A percentile compares a stretch with the other conserved stretches of the same genome.
These are phyloP conservation scores for Cornus florida DNA, from an alignment of 148 eudicot genomes.

Conservation along the genomic window DNA sequence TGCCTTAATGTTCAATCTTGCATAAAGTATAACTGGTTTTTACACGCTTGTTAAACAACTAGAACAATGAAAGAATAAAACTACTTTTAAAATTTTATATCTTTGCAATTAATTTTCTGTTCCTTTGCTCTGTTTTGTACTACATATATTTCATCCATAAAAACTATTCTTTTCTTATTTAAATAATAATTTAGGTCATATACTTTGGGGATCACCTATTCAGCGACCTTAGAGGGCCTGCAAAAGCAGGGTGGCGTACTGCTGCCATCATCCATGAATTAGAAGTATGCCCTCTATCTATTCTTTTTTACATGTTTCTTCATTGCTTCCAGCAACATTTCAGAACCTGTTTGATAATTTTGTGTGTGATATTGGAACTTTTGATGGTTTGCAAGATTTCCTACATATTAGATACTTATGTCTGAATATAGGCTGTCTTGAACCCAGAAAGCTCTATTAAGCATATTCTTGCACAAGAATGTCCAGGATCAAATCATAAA, in stretches of 20 bases:
- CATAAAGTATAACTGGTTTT: too few relatives aligned
- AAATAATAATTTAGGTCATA: slow-evolving; percentile 59
- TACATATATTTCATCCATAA: not conserved
- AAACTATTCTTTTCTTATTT: slow-evolving; percentile 12
- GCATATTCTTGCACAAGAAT: not conserved
- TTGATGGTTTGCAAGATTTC: not conserved
- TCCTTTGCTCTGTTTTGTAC: not conserved
- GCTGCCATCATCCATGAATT: slow-evolving; percentile 94
- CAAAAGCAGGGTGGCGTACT: slow-evolving; percentile 98
- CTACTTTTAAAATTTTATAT: not conserved
- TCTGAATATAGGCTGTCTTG: not conserved
- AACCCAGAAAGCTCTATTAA: not conserved
- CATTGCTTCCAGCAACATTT: not conserved
- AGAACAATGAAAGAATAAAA: slow-evolving; percentile 9
- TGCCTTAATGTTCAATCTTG: not conserved
- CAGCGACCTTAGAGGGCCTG: slow-evolving; percentile 96
- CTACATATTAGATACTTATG: too few relatives aligned
- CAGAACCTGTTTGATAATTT: not conserved
- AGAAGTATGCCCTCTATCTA: slow-evolving; percentile 51
- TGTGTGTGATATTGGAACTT: not conserved
- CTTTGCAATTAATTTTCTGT: not conserved
- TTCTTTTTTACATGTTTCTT: not conserved
- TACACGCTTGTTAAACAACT: slow-evolving; percentile 4
- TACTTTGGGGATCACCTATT: slow-evolving; percentile 98
- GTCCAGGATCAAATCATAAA: not conserved